These are phyloP conservation scores for Lasiodiplodia sp. DNA, from an alignment of 2,329 filamentous ascomycete species.

Conservation along the genomic window DNA sequence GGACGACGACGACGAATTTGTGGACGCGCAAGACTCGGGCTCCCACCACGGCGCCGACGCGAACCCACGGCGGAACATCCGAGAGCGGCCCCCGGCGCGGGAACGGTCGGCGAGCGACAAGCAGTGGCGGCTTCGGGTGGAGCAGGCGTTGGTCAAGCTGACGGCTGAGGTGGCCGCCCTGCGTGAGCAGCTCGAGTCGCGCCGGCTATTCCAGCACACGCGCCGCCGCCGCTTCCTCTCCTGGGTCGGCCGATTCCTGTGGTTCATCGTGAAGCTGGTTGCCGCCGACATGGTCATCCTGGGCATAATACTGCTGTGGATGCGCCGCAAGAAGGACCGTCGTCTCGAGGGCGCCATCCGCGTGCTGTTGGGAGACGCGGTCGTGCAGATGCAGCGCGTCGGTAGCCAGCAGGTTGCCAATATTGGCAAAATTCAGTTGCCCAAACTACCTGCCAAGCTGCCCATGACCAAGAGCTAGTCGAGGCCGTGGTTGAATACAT, in stretches of 20 bases:
- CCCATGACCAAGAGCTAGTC: constrained; percentile 33
- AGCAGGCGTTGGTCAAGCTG: constrained; percentile 84
- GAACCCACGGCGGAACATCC: neutral
- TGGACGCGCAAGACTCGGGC: constrained; percentile 57
- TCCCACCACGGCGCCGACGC: constrained; percentile 38
- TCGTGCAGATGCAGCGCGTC: constrained; percentile 47
- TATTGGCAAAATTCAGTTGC: constrained; percentile 38
- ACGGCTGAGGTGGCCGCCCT: constrained; percentile 92
- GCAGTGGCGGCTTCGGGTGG: constrained; percentile 82
- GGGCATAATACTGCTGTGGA: constrained; percentile 71
- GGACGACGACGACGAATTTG: constrained; percentile 53
- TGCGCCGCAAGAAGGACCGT: constrained; percentile 74
- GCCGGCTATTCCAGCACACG: constrained; percentile 72
- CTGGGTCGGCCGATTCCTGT: constrained; percentile 75
- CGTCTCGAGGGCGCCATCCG: constrained; percentile 77
- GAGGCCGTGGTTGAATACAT: neutral
- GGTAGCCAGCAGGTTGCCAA: constrained; percentile 36
- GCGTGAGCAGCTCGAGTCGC: constrained; percentile 84
- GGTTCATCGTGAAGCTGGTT: constrained; percentile 75
- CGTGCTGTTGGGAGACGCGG: constrained; percentile 62
- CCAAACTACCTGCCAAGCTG: constrained; percentile 36
- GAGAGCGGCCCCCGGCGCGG: neutral
- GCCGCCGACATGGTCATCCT: constrained; percentile 74
- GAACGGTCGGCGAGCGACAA: constrained; percentile 43
- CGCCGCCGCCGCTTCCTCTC: constrained; percentile 69